Conservation (phyloP, 352 stramenopile species). For the Peronospora farinosa region DNA sequence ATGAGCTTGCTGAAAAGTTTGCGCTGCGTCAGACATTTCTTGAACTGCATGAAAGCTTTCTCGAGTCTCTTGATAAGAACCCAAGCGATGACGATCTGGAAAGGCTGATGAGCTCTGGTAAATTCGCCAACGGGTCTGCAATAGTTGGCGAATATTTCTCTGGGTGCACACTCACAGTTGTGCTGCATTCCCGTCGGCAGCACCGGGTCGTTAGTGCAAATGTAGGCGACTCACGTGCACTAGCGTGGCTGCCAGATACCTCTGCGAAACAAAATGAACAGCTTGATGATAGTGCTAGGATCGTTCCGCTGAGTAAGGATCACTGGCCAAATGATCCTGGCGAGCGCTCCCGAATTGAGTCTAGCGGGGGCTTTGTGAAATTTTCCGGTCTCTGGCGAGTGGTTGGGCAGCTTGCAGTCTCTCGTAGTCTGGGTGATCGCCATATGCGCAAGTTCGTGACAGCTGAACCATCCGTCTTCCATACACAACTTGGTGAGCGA, state of each 20-base stretch:
- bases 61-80: conserved; percentile 26
- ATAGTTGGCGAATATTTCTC: conserved; percentile 49
- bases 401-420: conserved; percentile 88
- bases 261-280: not conserved
- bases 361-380: conserved; percentile 63
- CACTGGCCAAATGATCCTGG: conserved; percentile 49
- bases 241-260: conserved; percentile 34
- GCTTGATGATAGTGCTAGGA: not conserved
- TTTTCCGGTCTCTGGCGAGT: conserved; percentile 79
- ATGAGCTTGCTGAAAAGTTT: conserved; percentile 42
- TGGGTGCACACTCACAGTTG: conserved; percentile 74
- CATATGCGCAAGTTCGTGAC: conserved; percentile 80
- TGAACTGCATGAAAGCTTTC: conserved; percentile 56
- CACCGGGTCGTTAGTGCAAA: conserved; percentile 61
- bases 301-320: conserved; percentile 43
- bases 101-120: conserved; percentile 1
- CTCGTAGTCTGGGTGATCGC: conserved; percentile 87
- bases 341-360: conserved; percentile 64
- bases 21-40: conserved; percentile 68
- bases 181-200: conserved; percentile 56
- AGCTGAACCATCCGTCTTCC: conserved; percentile 71
- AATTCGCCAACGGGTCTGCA: conserved; percentile 13
- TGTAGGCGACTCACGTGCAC: conserved; percentile 79
- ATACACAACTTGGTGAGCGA: conserved; percentile 17
- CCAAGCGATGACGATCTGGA: conserved; percentile 4